Percentiles rank a stretch among this genome's conserved stretches.
Evolutionary conservation across 768 basidiomycete genomes (phyloP).

Genomic region (Tulasnella sp.): DNA sequence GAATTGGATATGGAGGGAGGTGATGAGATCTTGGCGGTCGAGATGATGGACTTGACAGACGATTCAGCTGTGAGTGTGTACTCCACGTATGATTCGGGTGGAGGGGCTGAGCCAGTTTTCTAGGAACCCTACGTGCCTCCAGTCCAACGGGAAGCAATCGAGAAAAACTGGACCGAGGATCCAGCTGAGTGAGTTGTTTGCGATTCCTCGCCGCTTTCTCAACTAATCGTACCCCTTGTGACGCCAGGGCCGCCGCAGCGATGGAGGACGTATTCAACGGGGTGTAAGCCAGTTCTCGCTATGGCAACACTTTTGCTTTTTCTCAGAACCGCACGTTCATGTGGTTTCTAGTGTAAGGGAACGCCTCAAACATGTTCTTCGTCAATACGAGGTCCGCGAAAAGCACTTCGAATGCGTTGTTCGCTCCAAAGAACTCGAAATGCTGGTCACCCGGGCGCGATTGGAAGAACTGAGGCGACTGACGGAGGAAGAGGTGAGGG

Average conservation of each 20-base stretch:
- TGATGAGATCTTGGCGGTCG: conserved; percentile 86
- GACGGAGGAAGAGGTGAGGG: conserved; percentile 61
- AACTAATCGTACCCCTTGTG: not conserved
- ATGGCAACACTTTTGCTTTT: not conserved
- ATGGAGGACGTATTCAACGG: conserved; percentile 84
- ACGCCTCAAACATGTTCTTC: conserved; percentile 82
- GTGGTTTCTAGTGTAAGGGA: conserved; percentile 65
- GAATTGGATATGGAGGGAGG: conserved; percentile 91
- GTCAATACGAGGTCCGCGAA: conserved; percentile 88
- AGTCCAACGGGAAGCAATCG: conserved; percentile 67
- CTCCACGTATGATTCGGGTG: not conserved
- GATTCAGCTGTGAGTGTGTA: conserved; percentile 29
- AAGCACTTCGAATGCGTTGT: conserved; percentile 91
- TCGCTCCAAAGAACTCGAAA: conserved; percentile 89
- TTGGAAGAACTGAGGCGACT: conserved; percentile 86
- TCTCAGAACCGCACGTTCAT: conserved; percentile 1
- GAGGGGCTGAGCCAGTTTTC: not conserved
- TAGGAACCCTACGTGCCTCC: conserved; percentile 65
- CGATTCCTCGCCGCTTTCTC: not conserved
- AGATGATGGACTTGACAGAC: conserved; percentile 82
- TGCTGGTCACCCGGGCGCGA: conserved; percentile 81
- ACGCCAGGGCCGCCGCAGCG: conserved; percentile 65
- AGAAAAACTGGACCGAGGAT: conserved; percentile 80
- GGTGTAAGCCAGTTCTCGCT: conserved; percentile 60
- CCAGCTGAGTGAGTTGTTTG: conserved; percentile 62